Base-by-base conservation (phyloP, 1,139 yeast species). In the Diutina sp. region DNA sequence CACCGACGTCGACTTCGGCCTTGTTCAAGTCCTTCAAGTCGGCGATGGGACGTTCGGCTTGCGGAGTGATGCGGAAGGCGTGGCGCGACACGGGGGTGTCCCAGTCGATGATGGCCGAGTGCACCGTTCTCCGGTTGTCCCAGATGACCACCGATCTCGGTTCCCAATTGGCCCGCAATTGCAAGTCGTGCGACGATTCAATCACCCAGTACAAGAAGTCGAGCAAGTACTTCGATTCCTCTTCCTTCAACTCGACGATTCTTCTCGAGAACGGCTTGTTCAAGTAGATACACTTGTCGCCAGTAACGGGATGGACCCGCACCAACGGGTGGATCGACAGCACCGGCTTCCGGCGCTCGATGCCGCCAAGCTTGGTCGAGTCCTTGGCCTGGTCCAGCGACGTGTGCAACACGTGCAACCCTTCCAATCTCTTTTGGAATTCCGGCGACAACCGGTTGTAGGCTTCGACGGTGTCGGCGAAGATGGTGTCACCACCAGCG, bases 401-500 rank as follows among this genome's bases (percentile, higher is more conserved):
- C n/a, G 87, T 79, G 66, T 86, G 90, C 55, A 80, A 69, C 8
- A 85, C 90, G 58, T 80, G 77, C 60, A 83, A 74, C 4, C 82
- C 80, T 57, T 78, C 79, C 58, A 85, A 68, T 64, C 81, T 74
- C 59, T 78, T 69, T 65, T 81, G 78, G 66, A 85, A 75, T 7
- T 72, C 73, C 16, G 87, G 87, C 1, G 90, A 84, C 58, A 86
- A 73, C 63, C 87, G 73, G 60, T 84, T 82, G 67, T 84, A 85
- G n/a, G 87, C 83, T 60, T 83, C 89, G 58, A 79, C 76, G 38
- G 83, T 76, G 60, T 82, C 85, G 8, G 82, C 74, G 71, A 86
- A 86, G 56, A 82, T 69, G n/a, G 93, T 86, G 66, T 86, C 91
- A 58, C 90, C 90, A 57, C 91, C 91, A 16, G 79, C 66, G 55